These are phyloP conservation scores for Triglochin maritima DNA, from an alignment of 106 monocot species.

Conservation along the genomic window DNA sequence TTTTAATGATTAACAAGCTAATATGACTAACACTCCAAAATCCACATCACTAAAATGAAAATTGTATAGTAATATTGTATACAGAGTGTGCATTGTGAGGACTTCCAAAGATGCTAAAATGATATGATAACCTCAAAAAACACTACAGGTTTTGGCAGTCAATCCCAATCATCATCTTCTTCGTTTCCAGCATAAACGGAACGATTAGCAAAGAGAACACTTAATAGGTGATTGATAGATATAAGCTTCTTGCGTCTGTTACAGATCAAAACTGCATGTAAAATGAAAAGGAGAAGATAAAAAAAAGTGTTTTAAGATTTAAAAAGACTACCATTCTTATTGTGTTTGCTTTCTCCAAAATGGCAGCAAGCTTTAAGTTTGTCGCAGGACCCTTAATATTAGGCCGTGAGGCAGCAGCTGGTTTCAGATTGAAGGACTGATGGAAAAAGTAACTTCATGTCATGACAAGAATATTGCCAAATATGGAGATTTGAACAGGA, in stretches of 20 bases:
- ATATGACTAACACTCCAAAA: not conserved
- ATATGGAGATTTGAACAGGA: not conserved
- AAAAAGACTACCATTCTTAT: conserved; percentile 45
- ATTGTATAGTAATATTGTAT: not conserved
- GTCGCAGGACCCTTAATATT: conserved; percentile 53
- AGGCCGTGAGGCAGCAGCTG: conserved; percentile 33
- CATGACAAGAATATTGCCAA: not conserved
- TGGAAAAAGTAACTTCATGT: not conserved
- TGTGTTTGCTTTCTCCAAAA: conserved; percentile 84
- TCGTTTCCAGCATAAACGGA: conserved; percentile 45
- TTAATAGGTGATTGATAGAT: too few species aligned
- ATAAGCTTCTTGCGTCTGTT: too few species aligned
- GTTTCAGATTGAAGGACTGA: conserved; percentile 77
- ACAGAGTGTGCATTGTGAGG: too few species aligned
- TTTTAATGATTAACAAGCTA: too few species aligned
- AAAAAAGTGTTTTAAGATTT: not conserved
- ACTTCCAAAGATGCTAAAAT: too few species aligned
- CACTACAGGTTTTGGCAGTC: not conserved
- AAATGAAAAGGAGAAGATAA: not conserved
- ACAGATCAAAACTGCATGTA: too few species aligned
- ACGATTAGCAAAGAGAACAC: not conserved
- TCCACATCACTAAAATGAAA: not conserved
- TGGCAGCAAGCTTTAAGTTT: conserved; percentile 79
- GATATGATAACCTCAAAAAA: not conserved
- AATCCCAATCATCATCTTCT: conserved; percentile 51